phyloP scores from a whole-genome alignment of 352 stramenopile genomes.

The Phytophthora pseudosyringae region DNA sequence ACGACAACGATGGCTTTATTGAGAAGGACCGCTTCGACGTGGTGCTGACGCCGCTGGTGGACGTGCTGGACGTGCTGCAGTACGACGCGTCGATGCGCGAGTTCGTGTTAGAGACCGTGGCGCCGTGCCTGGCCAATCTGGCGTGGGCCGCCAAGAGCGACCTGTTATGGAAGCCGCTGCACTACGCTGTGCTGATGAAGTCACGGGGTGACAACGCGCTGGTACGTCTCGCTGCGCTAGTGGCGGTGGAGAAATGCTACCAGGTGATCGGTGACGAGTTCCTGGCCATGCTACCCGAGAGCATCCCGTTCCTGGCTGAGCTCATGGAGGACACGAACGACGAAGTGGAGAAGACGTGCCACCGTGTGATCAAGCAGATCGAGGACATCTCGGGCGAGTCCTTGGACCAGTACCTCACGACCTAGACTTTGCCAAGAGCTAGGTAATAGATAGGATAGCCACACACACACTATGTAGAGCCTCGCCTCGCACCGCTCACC shows the following conservation, averaged over 20 bases:
- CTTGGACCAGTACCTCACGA: slow-evolving; percentile 88
- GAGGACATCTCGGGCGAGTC: slow-evolving; percentile 91
- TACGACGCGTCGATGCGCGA: slow-evolving; percentile 43
- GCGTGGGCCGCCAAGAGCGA: slow-evolving; percentile 89
- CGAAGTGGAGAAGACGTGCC: slow-evolving; percentile 85
- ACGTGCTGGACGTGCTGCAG: slow-evolving; percentile 78
- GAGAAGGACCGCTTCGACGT: slow-evolving; percentile 88
- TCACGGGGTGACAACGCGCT: slow-evolving; percentile 66
- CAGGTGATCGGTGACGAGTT: slow-evolving; percentile 89
- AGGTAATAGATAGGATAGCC: slow-evolving; percentile 42
- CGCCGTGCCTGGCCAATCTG: slow-evolving; percentile 77
- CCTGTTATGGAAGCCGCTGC: slow-evolving; percentile 89
- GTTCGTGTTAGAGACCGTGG: slow-evolving; percentile 76
- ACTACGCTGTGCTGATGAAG: slow-evolving; percentile 91
- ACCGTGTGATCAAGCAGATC: slow-evolving; percentile 91
- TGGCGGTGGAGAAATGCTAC: slow-evolving; percentile 88
- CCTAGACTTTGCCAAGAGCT: slow-evolving; percentile 29
- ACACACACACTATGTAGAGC: slow-evolving; percentile 34
- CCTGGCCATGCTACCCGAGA: slow-evolving; percentile 89
- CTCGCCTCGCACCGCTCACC: slow-evolving; percentile 9
- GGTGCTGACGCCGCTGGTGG: slow-evolving; percentile 75
- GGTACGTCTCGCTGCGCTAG: slow-evolving; percentile 78
- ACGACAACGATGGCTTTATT: slow-evolving; percentile 89
- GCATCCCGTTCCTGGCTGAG: slow-evolving; percentile 89
- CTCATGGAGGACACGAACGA: slow-evolving; percentile 89